Evolutionary conservation across 352 stramenopile genomes (phyloP).

Genomic region (Pythium guiyangense): DNA sequence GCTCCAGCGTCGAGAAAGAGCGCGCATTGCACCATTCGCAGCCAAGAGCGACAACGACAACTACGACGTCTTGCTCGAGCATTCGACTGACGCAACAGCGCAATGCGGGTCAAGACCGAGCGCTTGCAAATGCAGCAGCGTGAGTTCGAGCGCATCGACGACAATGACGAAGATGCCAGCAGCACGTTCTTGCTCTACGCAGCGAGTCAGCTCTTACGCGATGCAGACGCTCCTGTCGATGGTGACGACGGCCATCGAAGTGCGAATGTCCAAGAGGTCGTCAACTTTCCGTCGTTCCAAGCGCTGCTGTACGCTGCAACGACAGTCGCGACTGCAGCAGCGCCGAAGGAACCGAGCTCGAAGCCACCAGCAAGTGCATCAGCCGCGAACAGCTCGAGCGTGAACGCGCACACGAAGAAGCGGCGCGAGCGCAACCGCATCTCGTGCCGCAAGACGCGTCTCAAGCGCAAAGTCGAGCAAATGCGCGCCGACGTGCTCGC

Average conservation of each 20-base stretch:
- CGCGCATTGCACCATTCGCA: no score
- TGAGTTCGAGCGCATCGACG: background rate
- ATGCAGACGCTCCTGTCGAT: background rate
- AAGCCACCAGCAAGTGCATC: background rate
- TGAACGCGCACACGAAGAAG: conserved; percentile 5
- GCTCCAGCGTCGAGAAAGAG: no score
- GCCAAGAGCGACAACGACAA: no score
- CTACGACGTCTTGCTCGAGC: no score
- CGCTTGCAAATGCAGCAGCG: background rate
- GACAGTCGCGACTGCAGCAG: background rate
- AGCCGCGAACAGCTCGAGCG: background rate
- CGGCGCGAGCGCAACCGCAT: conserved; percentile 38
- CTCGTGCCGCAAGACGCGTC: conserved; percentile 40
- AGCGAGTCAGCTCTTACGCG: background rate
- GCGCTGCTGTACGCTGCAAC: conserved; percentile 3
- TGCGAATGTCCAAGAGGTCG: background rate
- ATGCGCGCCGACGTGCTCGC: conserved; percentile 18
- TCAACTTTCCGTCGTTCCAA: conserved; percentile 6
- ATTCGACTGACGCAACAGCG: no score
- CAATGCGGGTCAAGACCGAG: background rate
- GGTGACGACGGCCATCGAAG: background rate
- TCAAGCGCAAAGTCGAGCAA: conserved; percentile 41
- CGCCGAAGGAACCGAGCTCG: background rate
- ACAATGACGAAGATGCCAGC: background rate
- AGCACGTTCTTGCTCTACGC: conserved; percentile 8